phyloP scores from a whole-genome alignment of 345 rosid genomes.

The Ceriops decandra region DNA sequence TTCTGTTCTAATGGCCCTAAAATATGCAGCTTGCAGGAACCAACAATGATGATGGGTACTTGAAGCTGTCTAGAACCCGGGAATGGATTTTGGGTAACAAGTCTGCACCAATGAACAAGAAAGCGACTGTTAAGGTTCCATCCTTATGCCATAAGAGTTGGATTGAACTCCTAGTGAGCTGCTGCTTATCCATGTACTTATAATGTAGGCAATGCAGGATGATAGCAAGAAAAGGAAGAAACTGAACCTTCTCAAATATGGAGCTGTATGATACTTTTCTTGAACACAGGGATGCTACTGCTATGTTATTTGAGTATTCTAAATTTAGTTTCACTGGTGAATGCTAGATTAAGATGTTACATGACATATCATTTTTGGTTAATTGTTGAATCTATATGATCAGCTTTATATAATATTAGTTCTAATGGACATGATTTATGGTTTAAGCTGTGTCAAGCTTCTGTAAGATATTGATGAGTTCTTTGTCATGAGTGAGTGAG shows the following conservation, averaged over 20 bases:
- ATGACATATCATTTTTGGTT: not conserved
- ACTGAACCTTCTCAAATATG: conserved; percentile 79
- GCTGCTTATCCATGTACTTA: conserved; percentile 18
- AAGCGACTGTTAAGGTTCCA: conserved; percentile 58
- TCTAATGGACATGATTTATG: not conserved
- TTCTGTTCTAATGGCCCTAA: conserved; percentile 1
- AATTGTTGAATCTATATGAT: not conserved
- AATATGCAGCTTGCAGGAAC: conserved; percentile 37
- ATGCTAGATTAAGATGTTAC: not conserved
- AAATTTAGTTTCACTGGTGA: not conserved
- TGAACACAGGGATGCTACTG: conserved; percentile 12
- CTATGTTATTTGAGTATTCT: not conserved
- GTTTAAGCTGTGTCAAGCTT: not conserved
- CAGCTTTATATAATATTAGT: not conserved
- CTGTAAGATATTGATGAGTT: not conserved
- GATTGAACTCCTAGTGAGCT: not conserved
- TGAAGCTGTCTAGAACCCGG: conserved; percentile 62
- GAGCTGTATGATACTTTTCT: conserved; percentile 69
- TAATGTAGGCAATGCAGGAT: conserved; percentile 57
- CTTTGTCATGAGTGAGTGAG: not conserved
- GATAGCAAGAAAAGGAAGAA: conserved; percentile 81
- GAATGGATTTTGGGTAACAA: conserved; percentile 70
- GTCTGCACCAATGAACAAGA: conserved; percentile 73
- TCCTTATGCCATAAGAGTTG: not conserved
- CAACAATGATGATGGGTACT: conserved; percentile 53